A percentile compares a stretch with the other conserved stretches of the same genome.
phyloP scores from a whole-genome alignment of 1,284 basidiomycete genomes.

The Tilletia horrida region DNA sequence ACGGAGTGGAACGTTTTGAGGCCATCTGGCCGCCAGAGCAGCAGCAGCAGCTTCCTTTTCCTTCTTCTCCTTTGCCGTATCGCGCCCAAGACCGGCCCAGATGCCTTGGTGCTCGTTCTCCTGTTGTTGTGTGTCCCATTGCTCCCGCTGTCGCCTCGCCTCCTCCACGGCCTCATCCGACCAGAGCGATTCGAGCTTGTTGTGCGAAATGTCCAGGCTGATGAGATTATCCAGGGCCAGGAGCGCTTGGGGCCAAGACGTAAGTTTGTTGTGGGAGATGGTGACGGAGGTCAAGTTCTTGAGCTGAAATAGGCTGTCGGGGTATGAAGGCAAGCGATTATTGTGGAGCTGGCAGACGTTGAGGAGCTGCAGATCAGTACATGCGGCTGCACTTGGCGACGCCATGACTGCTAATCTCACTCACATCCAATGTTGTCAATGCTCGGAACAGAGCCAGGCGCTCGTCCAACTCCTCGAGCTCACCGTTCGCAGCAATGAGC shows the following conservation, averaged over 20 bases:
- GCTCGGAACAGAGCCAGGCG: constrained; percentile 36
- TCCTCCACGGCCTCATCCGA: constrained; percentile 22
- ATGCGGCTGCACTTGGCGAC: too few species aligned
- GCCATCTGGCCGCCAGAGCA: background rate
- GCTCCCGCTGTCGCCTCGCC: constrained; percentile 27
- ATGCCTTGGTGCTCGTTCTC: constrained; percentile 32
- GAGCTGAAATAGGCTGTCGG: constrained; percentile 33
- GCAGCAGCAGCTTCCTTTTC: constrained; percentile 23
- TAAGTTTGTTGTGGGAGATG: constrained; percentile 41
- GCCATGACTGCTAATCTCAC: background rate
- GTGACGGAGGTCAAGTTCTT: constrained; percentile 37
- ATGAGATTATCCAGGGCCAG: constrained; percentile 39
- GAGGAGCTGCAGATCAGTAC: too few species aligned
- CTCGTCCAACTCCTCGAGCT: constrained; percentile 32
- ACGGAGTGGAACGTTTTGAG: constrained; percentile 27
- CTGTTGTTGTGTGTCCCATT: constrained; percentile 28
- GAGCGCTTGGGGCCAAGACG: constrained; percentile 33
- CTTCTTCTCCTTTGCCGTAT: constrained; percentile 23
- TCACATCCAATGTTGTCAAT: constrained; percentile 39
- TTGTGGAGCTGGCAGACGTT: constrained; percentile 29
- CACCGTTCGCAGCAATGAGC: constrained; percentile 39
- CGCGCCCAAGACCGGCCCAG: constrained; percentile 33
- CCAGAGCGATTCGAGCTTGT: constrained; percentile 43
- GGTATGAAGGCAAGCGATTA: constrained; percentile 39
- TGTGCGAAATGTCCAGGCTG: constrained; percentile 46